These are phyloP conservation scores for Penicillium thymicola DNA, from an alignment of 2,329 filamentous ascomycete genomes.

Conservation along the genomic window DNA sequence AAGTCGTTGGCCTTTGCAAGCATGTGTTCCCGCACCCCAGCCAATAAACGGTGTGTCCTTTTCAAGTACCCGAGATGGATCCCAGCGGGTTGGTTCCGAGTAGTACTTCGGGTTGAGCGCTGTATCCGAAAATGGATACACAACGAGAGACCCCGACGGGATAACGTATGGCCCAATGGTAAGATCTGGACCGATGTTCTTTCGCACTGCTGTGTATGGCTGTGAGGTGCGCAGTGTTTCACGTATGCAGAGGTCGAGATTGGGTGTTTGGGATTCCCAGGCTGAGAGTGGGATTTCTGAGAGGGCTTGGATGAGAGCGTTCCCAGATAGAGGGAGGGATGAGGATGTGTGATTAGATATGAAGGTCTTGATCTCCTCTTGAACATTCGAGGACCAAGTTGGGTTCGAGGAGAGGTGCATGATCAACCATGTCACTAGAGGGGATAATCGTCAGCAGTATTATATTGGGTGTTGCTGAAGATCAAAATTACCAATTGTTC, in stretches of 20 bases:
- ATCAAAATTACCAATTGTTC: constrained; percentile 1
- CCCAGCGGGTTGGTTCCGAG: constrained; percentile 5
- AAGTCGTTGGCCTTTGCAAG: constrained; percentile 13
- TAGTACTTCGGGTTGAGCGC: constrained; percentile 4
- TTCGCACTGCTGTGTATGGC: constrained; percentile 10
- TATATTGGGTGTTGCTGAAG: not conserved
- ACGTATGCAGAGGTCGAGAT: constrained; percentile 8
- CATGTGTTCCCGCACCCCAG: constrained; percentile 9
- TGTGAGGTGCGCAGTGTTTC: constrained; percentile 10
- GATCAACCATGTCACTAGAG: constrained; percentile 9
- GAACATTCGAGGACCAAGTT: not conserved
- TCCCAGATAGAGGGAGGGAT: not conserved
- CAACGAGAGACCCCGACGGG: constrained; percentile 3
- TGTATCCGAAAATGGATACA: constrained; percentile 12
- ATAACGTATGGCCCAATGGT: constrained; percentile 1
- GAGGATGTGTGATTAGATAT: not conserved
- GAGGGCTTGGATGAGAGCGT: not conserved
- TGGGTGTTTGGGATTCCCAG: constrained; percentile 8
- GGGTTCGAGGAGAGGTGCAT: constrained; percentile 6
- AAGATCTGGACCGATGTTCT: constrained; percentile 8
- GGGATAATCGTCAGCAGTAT: not conserved
- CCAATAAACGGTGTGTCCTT: constrained; percentile 1
- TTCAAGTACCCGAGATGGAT: constrained; percentile 5
- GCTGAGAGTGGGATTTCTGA: constrained; percentile 2
- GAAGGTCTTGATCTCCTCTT: constrained; percentile 3